Percentiles rank a stretch among this genome's conserved stretches.
These are phyloP conservation scores for Suhomyces yuchorum DNA, from an alignment of 1,139 yeast genomes.

Conservation along the genomic window DNA sequence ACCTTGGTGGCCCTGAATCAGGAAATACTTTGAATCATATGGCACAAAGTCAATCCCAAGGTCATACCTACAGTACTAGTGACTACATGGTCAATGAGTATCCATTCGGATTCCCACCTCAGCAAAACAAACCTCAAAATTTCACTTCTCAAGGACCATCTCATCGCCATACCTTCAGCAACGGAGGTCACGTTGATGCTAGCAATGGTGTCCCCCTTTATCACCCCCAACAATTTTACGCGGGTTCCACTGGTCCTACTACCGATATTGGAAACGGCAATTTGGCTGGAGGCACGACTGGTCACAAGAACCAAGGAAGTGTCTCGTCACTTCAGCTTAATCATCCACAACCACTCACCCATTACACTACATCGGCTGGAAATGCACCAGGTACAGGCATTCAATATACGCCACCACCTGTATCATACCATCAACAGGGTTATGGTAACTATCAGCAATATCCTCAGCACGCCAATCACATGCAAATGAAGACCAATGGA, in stretches of 20 bases:
- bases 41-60: neutral
- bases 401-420: conserved; percentile 9
- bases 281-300: conserved; percentile 2
- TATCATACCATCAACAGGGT: conserved; percentile 5
- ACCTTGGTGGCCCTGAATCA: neutral
- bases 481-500: conserved; percentile 1
- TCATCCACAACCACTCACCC: conserved; percentile 14
- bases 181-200: conserved; percentile 10
- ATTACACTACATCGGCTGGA: conserved; percentile 12
- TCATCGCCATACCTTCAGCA: conserved; percentile 9
- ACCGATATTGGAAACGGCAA: conserved; percentile 8
- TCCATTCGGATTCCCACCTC: conserved; percentile 19
- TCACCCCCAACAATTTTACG: conserved; percentile 8
- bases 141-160: conserved; percentile 5
- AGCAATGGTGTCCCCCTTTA: conserved; percentile 1
- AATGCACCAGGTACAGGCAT: neutral
- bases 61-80: conserved; percentile 7
- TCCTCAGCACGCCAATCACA: conserved; percentile 6
- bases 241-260: conserved; percentile 7
- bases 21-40: conserved; percentile 6
- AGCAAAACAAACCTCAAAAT: conserved; percentile 3
- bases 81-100: conserved; percentile 18
- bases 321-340: conserved; percentile 15
- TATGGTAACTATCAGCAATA: conserved; percentile 5
- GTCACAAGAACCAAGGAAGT: conserved; percentile 13